A percentile compares a stretch with the other conserved stretches of the same genome.
phyloP scores from a whole-genome alignment of 164 flowering plant genomes.

The Tetracentron sinense region DNA sequence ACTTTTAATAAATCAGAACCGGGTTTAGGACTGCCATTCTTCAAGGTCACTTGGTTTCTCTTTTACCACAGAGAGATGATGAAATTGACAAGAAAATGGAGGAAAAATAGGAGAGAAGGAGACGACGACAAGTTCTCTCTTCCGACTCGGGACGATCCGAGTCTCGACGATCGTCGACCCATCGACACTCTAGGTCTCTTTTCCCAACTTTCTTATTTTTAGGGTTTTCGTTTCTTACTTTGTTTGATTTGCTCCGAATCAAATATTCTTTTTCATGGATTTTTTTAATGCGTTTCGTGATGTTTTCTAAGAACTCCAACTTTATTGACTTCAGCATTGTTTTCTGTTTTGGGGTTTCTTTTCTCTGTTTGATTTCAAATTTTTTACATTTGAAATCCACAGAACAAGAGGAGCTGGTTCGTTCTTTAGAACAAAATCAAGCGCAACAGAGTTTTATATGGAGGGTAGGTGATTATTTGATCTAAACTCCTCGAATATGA shows the following conservation, averaged over 20 bases:
- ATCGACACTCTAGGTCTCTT: conserved; percentile 59
- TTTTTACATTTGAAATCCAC: conserved; percentile 2
- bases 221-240: background rate
- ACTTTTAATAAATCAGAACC: too few relatives aligned
- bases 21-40: too few relatives aligned
- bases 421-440: conserved; percentile 56
- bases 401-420: conserved; percentile 86
- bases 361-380: background rate
- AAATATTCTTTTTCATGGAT: background rate
- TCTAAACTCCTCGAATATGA: background rate
- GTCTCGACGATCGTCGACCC: conserved; percentile 56
- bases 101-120: conserved; percentile 22
- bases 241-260: background rate
- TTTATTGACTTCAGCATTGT: too few relatives aligned
- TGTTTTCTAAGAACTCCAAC: background rate
- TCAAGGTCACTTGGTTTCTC: too few relatives aligned
- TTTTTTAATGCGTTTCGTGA: background rate
- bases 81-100: conserved; percentile 44
- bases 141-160: conserved; percentile 39
- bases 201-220: conserved; percentile 7
- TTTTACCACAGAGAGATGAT: conserved; percentile 42
- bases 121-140: conserved; percentile 47
- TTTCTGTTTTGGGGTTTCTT: background rate
- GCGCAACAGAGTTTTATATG: conserved; percentile 66
- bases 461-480: conserved; percentile 45